phyloP scores from a whole-genome alignment of 2,329 filamentous ascomycete genomes.

The Stemphylium beticola region DNA sequence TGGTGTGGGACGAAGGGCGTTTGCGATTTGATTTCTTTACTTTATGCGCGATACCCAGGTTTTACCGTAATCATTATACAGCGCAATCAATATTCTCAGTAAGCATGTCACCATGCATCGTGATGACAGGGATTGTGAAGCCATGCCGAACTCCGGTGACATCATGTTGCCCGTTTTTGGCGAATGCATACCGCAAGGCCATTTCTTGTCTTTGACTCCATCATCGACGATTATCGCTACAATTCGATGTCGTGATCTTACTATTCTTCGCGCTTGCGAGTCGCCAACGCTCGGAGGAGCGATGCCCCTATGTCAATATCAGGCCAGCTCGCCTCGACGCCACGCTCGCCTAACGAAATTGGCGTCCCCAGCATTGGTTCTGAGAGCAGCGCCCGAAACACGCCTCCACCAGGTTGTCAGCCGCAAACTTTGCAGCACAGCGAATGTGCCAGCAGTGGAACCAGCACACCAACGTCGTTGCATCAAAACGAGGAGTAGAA shows the following conservation, averaged over 20 bases:
- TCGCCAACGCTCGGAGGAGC: neutral
- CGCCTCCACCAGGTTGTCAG: neutral
- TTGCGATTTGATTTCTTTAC: neutral
- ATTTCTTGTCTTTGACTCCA: neutral
- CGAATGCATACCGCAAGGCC: neutral
- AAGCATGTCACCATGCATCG: neutral
- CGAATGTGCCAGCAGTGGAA: neutral
- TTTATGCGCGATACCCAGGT: neutral
- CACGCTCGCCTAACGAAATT: neutral
- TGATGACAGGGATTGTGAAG: neutral
- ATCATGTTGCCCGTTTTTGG: neutral
- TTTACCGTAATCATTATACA: neutral
- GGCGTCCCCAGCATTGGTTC: constrained; percentile 3
- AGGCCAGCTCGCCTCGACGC: neutral
- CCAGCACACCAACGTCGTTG: neutral
- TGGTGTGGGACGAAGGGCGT: neutral
- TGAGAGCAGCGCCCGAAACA: constrained; percentile 7
- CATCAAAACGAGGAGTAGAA: neutral
- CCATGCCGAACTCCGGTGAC: neutral
- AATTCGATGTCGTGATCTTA: neutral
- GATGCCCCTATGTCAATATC: neutral
- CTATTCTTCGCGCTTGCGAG: neutral
- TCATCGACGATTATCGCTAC: neutral
- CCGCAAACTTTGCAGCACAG: neutral
- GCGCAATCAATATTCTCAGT: neutral